Evolutionary conservation across 2,329 filamentous ascomycete genomes (phyloP).

Genomic region (Colletotrichum chrysophilum): DNA sequence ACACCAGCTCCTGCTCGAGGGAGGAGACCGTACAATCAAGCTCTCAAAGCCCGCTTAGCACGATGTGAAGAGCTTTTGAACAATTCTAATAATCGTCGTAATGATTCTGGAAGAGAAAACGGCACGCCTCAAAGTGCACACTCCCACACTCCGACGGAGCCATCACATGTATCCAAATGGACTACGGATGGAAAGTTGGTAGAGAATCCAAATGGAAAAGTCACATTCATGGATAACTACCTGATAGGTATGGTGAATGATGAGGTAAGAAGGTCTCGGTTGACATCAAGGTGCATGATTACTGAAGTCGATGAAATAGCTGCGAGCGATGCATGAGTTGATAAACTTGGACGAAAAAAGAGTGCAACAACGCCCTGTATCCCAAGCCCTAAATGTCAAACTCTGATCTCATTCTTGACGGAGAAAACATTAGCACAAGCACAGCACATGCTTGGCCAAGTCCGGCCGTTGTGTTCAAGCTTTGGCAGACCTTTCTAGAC

Average conservation of each 20-base stretch:
- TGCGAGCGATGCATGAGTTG: background rate
- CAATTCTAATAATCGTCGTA: background rate
- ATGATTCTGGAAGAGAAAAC: background rate
- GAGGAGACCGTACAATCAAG: background rate
- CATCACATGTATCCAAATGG: background rate
- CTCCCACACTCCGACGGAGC: background rate
- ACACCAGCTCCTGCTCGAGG: background rate
- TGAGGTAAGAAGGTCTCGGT: background rate
- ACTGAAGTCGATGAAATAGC: background rate
- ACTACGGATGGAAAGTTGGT: background rate
- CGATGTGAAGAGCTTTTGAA: background rate
- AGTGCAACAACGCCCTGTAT: background rate
- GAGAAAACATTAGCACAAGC: background rate
- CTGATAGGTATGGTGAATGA: background rate
- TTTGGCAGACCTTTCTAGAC: background rate
- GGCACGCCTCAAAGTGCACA: background rate
- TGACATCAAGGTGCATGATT: background rate
- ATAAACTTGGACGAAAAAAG: background rate
- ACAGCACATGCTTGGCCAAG: background rate
- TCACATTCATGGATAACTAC: background rate
- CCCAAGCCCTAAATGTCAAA: background rate
- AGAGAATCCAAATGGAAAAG: background rate
- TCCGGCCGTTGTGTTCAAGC: background rate
- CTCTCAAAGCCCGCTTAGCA: background rate
- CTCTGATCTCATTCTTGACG: background rate